phyloP scores from a whole-genome alignment of 169 alveolate species.

The Amoebophrya sp. region DNA sequence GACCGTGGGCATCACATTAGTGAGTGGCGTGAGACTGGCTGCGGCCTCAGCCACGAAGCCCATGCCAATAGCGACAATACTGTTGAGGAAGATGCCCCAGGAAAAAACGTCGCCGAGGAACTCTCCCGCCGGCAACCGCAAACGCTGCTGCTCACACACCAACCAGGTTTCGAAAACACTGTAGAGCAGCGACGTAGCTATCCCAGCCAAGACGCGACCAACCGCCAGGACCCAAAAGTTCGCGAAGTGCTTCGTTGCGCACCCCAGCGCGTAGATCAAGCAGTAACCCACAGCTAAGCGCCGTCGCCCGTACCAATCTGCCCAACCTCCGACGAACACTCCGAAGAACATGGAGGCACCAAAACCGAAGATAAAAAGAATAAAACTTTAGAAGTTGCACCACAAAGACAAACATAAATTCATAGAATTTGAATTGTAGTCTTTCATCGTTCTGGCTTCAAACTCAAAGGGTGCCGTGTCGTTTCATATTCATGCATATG shows the following conservation, averaged over 20 bases:
- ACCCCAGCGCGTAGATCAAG: neutral
- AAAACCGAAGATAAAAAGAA: neutral
- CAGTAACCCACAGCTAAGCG: neutral
- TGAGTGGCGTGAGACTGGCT: neutral
- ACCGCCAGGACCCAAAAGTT: slow-evolving; percentile 8
- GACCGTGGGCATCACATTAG: neutral
- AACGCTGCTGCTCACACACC: neutral
- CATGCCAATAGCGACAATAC: neutral
- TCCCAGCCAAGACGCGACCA: neutral
- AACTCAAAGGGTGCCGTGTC: too few relatives aligned
- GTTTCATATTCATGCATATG: too few relatives aligned
- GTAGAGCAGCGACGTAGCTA: neutral
- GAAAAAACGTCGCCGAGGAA: neutral
- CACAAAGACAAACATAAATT: neutral
- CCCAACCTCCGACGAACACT: neutral
- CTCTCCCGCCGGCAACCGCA: neutral
- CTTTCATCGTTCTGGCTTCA: too few relatives aligned
- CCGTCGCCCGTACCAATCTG: neutral
- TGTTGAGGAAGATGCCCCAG: neutral
- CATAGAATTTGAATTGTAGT: too few relatives aligned
- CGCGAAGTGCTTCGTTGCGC: neutral
- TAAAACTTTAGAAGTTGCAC: neutral
- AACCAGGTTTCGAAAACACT: neutral
- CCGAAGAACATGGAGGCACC: neutral
- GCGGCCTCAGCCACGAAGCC: slow-evolving; percentile 2